These are phyloP conservation scores for Heliamphora pulchella DNA, from an alignment of 179 eudicot species.

Conservation along the genomic window DNA sequence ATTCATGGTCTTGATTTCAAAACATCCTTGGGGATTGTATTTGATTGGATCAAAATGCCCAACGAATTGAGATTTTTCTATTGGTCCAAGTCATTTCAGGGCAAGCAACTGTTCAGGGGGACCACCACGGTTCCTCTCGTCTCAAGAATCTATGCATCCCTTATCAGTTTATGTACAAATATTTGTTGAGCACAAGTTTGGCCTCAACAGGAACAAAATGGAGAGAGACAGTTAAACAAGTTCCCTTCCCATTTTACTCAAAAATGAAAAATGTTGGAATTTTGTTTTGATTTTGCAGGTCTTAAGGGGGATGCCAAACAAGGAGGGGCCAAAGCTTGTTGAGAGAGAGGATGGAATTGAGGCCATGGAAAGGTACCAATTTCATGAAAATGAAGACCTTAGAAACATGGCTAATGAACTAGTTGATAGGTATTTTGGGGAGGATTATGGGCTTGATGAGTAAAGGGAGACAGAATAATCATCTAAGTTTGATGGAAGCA, in stretches of 20 bases:
- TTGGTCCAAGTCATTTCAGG: too few relatives aligned
- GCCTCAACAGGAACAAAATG: too few relatives aligned
- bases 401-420: conserved; percentile 83
- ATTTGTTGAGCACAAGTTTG: too few relatives aligned
- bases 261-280: not conserved
- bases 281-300: conserved; percentile 39
- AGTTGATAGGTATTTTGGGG: conserved; percentile 88
- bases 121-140: too few relatives aligned
- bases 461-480: conserved; percentile 8
- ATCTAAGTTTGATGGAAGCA: not conserved
- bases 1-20: not conserved
- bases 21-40: too few relatives aligned
- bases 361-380: conserved; percentile 95
- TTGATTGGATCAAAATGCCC: too few relatives aligned
- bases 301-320: conserved; percentile 85
- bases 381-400: conserved; percentile 89
- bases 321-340: conserved; percentile 82
- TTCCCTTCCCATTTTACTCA: not conserved
- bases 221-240: not conserved
- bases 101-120: too few relatives aligned
- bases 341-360: conserved; percentile 94
- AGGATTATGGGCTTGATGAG: conserved; percentile 82
- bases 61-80: too few relatives aligned
- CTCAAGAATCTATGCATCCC: too few relatives aligned
- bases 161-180: too few relatives aligned